Conservation (phyloP, 2,329 filamentous ascomycete species). For the Claviceps sp. region DNA sequence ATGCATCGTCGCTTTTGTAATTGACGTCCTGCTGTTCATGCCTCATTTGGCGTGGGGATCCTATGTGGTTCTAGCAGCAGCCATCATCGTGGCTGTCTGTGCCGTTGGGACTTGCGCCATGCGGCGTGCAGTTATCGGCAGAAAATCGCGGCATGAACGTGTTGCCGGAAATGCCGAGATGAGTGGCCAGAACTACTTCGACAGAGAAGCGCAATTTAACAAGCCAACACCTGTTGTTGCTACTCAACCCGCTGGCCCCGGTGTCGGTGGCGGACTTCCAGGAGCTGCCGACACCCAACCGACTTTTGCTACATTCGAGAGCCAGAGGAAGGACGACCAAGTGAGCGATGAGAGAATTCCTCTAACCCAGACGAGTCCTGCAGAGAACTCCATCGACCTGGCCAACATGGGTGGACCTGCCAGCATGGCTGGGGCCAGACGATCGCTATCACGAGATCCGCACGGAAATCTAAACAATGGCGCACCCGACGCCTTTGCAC, state of each 20-base stretch:
- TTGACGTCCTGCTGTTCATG: slow-evolving; percentile 89
- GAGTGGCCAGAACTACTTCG: slow-evolving; percentile 89
- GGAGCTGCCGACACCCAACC: slow-evolving; percentile 34
- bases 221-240: slow-evolving; percentile 27
- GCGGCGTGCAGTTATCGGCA: slow-evolving; percentile 79
- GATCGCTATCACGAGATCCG: slow-evolving; percentile 41
- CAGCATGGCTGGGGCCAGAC: slow-evolving; percentile 21
- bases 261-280: slow-evolving; percentile 41
- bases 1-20: slow-evolving; percentile 74
- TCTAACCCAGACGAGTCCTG: slow-evolving; percentile 51
- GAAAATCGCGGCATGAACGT: slow-evolving; percentile 83
- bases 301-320: slow-evolving; percentile 53
- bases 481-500: slow-evolving; percentile 31
- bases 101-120: slow-evolving; percentile 86
- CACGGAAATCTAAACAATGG: slow-evolving; percentile 46
- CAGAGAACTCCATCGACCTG: slow-evolving; percentile 33
- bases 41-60: slow-evolving; percentile 90
- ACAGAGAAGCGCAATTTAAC: slow-evolving; percentile 45
- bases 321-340: slow-evolving; percentile 46
- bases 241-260: slow-evolving; percentile 45
- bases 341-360: slow-evolving; percentile 59
- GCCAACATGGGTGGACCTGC: slow-evolving; percentile 20
- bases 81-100: slow-evolving; percentile 69
- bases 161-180: slow-evolving; percentile 94
- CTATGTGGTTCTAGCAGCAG: slow-evolving; percentile 82